Evolutionary conservation across 768 basidiomycete genomes (phyloP), one percentile per base, ranked within the genome.

Genomic region (Rhizopogon salebrosus): DNA sequence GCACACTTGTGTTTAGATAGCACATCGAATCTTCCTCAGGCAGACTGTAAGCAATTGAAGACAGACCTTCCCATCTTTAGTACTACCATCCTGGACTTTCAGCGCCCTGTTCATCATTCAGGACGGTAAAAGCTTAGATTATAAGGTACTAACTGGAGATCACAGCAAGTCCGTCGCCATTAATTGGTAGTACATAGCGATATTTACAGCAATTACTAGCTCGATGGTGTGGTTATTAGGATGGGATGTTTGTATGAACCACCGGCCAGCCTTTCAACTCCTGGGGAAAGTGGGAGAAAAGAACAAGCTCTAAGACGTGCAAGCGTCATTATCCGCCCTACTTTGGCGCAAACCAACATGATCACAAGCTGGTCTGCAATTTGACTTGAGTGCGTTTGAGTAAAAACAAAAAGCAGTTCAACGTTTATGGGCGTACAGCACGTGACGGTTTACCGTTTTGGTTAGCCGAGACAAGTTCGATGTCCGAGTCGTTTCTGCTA

Each of bases 321-420:
- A 68, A 41, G 57, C 49, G 42, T 69, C 36, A 27, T 51, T 67
- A 24, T 67, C 48, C 65, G 65, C 65, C 60, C 65, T 69, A 48
- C 65, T 69, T 69, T 69, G 65, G 65, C 65, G 64, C 65, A 69
- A 39, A 69, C 67, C 65, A 65, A 51, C 41, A 31, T 55, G 39
- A 31, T 23, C 36, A 16, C 50, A 31, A 45, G 49, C 31, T 56
- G 67, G 55, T 58, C 57, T 65, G 65, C 57, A 67, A 67, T 67
- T 67, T 67, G 65, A 67, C 65, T 53, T 58, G 65, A 69, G 65
- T 67, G 65, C 67, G 67, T 58, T 62, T 52, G 49, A 56, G 52
- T 56, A 51, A 10, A 36, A 3, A 16, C 26, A 0, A 24, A 37
- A 51, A 60, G 48, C 16, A 6, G 29, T 9, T 11, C 40, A 22